phyloP scores from a whole-genome alignment of 2,329 filamentous ascomycete genomes.

The Fusarium chuoi region DNA sequence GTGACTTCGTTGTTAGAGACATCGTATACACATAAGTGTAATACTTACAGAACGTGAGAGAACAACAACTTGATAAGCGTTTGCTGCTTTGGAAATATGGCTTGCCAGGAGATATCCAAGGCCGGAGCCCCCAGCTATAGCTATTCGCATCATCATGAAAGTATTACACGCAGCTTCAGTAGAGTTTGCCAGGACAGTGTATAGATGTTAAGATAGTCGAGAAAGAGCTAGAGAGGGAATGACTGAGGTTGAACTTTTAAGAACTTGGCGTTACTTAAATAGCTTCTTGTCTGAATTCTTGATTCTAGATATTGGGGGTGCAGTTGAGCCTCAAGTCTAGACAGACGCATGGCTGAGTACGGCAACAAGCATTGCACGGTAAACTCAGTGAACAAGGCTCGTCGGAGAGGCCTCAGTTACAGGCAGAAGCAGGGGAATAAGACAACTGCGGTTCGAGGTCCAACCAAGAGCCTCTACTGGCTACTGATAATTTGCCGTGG shows the following conservation, averaged over 20 bases:
- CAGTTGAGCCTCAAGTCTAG: constrained; percentile 36
- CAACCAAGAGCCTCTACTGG: constrained; percentile 23
- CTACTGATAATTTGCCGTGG: constrained; percentile 27
- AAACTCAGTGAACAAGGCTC: constrained; percentile 19
- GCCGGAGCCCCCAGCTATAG: constrained; percentile 58
- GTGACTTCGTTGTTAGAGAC: constrained; percentile 54
- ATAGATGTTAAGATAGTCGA: not conserved
- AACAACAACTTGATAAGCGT: constrained; percentile 75
- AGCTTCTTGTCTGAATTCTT: constrained; percentile 9
- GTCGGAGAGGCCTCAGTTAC: constrained; percentile 23
- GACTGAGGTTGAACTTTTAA: constrained; percentile 26
- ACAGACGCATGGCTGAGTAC: constrained; percentile 3
- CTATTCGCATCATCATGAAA: constrained; percentile 59
- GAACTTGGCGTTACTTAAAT: constrained; percentile 34
- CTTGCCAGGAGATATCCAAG: constrained; percentile 59
- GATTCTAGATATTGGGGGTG: constrained; percentile 13
- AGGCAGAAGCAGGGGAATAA: constrained; percentile 40
- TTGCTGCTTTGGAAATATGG: constrained; percentile 65
- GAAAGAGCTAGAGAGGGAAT: not conserved
- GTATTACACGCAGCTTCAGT: not conserved
- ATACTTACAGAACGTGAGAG: constrained; percentile 64
- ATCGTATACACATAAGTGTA: not conserved
- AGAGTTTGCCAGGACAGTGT: not conserved
- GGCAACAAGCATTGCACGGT: not conserved
- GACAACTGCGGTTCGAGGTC: constrained; percentile 15